phyloP scores from a whole-genome alignment of 2,329 filamentous ascomycete species.

The Leptodontidium sp. region DNA sequence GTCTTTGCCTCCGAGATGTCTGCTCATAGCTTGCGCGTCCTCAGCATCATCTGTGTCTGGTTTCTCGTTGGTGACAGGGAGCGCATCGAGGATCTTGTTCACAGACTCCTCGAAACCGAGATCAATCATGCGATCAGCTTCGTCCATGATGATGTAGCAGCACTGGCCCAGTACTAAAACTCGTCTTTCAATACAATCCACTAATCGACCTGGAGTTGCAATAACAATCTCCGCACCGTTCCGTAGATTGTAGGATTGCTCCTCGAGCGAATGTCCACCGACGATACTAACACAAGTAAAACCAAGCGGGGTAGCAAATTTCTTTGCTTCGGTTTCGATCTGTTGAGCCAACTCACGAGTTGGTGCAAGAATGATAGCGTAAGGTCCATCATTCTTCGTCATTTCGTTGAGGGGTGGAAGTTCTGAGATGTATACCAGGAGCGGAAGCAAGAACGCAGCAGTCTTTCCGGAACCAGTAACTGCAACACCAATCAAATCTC shows the following conservation, averaged over 20 bases:
- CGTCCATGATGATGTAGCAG: slow-evolving; percentile 99
- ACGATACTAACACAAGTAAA: slow-evolving; percentile 97
- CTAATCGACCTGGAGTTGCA: slow-evolving; percentile 94
- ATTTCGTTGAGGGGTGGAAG: slow-evolving; percentile 83
- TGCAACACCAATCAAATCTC: slow-evolving; percentile 97
- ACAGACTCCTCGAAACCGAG: slow-evolving; percentile 97
- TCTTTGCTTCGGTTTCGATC: slow-evolving; percentile 92
- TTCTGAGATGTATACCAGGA: slow-evolving; percentile 94
- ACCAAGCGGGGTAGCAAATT: slow-evolving; percentile 88
- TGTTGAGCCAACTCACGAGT: slow-evolving; percentile 98
- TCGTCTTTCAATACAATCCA: slow-evolving; percentile 95
- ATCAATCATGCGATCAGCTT: slow-evolving; percentile 99
- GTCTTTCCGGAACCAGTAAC: slow-evolving; percentile 99
- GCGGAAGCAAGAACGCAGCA: slow-evolving; percentile 88
- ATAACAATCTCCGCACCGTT: slow-evolving; percentile 98
- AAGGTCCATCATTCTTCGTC: slow-evolving; percentile 94
- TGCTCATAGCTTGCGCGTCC: slow-evolving; percentile 83
- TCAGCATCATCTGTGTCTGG: slow-evolving; percentile 94
- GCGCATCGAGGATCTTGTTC: slow-evolving; percentile 94
- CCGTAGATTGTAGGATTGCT: slow-evolving; percentile 88
- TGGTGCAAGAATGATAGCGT: slow-evolving; percentile 95
- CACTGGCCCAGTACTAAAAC: slow-evolving; percentile 94
- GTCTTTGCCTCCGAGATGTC: slow-evolving; percentile 76
- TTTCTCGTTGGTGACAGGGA: slow-evolving; percentile 93
- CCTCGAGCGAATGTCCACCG: slow-evolving; percentile 94